A percentile compares a stretch with the other conserved stretches of the same genome.
These are phyloP conservation scores for Entomophthora muscae DNA, from an alignment of 371 early-diverging fungal genomes.

Conservation along the genomic window DNA sequence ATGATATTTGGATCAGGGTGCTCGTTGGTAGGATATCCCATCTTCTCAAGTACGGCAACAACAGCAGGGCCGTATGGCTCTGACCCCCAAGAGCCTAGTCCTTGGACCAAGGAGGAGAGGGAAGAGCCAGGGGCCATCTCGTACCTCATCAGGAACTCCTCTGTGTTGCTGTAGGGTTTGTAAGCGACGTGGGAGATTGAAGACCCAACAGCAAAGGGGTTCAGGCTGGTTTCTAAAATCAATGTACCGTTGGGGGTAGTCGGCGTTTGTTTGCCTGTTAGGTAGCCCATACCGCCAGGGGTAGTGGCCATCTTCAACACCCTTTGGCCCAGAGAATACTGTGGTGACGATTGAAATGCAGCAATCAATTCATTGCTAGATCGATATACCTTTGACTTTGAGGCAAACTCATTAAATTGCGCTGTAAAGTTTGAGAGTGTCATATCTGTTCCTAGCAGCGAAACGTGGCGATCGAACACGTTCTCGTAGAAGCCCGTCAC, in stretches of 20 bases:
- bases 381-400: not conserved
- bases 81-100: constrained; percentile 2
- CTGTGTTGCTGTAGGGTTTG: constrained; percentile 15
- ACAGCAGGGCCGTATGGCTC: constrained; percentile 7
- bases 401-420: constrained; percentile 5
- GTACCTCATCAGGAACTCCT: constrained; percentile 34
- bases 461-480: constrained; percentile 9
- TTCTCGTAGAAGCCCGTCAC: constrained; percentile 8
- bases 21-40: constrained; percentile 8
- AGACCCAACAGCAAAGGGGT: constrained; percentile 22
- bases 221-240: constrained; percentile 16
- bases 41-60: not conserved
- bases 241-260: constrained; percentile 7
- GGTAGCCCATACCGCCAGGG: constrained; percentile 8
- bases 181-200: constrained; percentile 31
- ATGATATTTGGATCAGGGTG: constrained; percentile 6
- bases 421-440: not conserved
- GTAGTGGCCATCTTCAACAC: constrained; percentile 12
- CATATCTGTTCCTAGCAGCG: not conserved
- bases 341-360: constrained; percentile 7
- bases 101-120: not conserved
- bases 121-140: constrained; percentile 2
- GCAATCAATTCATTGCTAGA: not conserved
- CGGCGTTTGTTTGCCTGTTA: not conserved
- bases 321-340: constrained; percentile 9